phyloP scores from a whole-genome alignment of 2,329 filamentous ascomycete genomes.

The Xylaria sp. region DNA sequence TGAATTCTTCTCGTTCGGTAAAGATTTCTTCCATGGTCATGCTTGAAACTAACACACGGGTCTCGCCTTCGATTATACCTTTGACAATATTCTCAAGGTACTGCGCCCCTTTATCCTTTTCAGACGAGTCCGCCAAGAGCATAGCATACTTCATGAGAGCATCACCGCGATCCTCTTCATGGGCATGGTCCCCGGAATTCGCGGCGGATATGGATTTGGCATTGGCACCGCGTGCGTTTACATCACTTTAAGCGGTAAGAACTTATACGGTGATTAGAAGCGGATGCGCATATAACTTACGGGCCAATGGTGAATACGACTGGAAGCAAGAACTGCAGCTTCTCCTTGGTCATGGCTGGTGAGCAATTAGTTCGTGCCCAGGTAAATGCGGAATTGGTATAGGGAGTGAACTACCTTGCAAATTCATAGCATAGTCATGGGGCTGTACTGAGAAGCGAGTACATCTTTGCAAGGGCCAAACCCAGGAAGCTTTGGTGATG shows the following conservation, averaged over 20 bases:
- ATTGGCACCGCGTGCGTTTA: conserved; percentile 67
- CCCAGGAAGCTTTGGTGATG: conserved; percentile 81
- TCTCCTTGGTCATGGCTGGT: conserved; percentile 87
- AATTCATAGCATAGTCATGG: conserved; percentile 82
- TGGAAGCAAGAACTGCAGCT: conserved; percentile 82
- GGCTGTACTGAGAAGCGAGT: conserved; percentile 71
- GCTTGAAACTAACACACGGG: conserved; percentile 80
- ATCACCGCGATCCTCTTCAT: conserved; percentile 63
- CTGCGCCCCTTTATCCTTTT: conserved; percentile 55
- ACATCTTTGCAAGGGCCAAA: conserved; percentile 76
- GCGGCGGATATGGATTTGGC: conserved; percentile 36
- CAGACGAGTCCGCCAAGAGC: conserved; percentile 72
- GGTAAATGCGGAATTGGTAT: neutral
- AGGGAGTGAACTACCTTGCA: conserved; percentile 62
- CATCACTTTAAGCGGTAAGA: conserved; percentile 55
- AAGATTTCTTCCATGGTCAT: conserved; percentile 97
- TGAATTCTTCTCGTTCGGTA: conserved; percentile 79
- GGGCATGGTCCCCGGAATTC: conserved; percentile 31
- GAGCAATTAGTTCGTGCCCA: conserved; percentile 16
- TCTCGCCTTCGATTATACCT: conserved; percentile 90
- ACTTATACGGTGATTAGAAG: neutral
- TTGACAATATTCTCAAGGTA: conserved; percentile 88
- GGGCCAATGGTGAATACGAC: conserved; percentile 89
- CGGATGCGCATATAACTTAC: conserved; percentile 36
- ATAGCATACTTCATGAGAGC: conserved; percentile 85